Base-by-base conservation (phyloP, 176 grass and related monocot genomes). In the Alopecurus myosuroides region DNA sequence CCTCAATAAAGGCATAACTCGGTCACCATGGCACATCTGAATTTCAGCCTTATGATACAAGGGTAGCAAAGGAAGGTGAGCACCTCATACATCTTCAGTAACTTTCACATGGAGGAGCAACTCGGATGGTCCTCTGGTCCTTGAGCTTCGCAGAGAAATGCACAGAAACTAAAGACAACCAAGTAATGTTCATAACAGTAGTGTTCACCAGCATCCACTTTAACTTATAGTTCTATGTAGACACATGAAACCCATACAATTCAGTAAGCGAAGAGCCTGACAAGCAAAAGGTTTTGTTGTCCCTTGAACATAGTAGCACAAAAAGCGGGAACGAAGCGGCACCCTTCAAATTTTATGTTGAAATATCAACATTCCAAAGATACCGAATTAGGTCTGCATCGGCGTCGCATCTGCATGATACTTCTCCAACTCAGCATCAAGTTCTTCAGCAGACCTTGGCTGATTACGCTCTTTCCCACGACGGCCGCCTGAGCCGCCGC, bases 401-500 rank as follows among this genome's bases (percentile, higher is more conserved):
- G 92, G 42, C 9, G 42, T 19, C 26, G 70, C 82, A 81, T 94
- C 82, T 11, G 83, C 82, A 72, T 99, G 97, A 69, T 99, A 99
- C 56, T 96, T 99, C 68, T 99, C 97, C 97, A 99, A 89, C 39
- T 99, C 97, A 74, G 94, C 92, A 90, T 99, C 97, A n/a, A 99
- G 97, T 76, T 94, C 90, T 72, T 91, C 90, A 64, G 94, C 88
- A 35, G 94, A 99, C 81, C 62, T 75, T 52, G 91, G 88, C 66
- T 88, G 81, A 61, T 50, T 77, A 26, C 70, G 65, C 31, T 83
- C 93, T 92, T 91, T 94, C 29, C 89, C 91, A 86, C 89, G 85
- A 49, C 86, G 89, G 69, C 89, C 89, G 11, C 88, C 83, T 56
- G 89, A 89, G 78, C 87, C 89, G 62, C 78, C 11, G 25, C 78